Evolutionary conservation across 2,329 filamentous ascomycete species (phyloP), one percentile per base, ranked within the genome.

Genomic region (Sporothrix curviconia): DNA sequence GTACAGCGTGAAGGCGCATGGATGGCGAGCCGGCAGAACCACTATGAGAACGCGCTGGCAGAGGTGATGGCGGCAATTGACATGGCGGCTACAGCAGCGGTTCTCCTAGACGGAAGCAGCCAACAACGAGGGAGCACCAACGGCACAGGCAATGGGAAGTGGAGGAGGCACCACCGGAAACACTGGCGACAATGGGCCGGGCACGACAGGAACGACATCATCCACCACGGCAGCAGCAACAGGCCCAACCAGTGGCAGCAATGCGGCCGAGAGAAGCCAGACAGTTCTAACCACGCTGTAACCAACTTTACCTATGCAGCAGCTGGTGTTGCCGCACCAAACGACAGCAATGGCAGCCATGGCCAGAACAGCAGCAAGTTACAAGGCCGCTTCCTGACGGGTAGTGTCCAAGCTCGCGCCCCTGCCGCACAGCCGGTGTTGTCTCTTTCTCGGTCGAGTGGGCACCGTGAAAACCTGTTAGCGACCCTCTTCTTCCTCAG

Each of bases 401-500:
- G 49, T 1, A 42, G 49, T 28, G 24, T 15, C 6, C 49, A 30
- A 9, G 36, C 36, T 3, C 49, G 49, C 9, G 49, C 49, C 7
- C 24, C 49, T 14, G 36, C 49, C 9, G 22, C 37, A 25, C 46
- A 52, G 19, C 55, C 55, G 15, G 24, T 47, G 3, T 24, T 54
- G 6, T 50, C 63, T 6, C 64, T 70, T 59, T 58, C 56, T 2
- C 59, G 65, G n/a, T 66, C 72, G 25, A 71, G 65, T n/a, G 52
- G 60, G 4, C 60, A 65, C 7, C 61, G 74, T 4, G 73, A 78
- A 59, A 67, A 77, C 39, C 67, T 79, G 3, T 70, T 82, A 6
- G 77, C 77, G 1, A 72, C 78, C 0, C 64, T 80, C 8, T 82
- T 82, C 66, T 76, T 82, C 57, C 70, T 82, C 3, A 78, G 76